These are phyloP conservation scores for Myriosclerotinia duriaeana DNA, from an alignment of 2,329 filamentous ascomycete species.

Conservation along the genomic window DNA sequence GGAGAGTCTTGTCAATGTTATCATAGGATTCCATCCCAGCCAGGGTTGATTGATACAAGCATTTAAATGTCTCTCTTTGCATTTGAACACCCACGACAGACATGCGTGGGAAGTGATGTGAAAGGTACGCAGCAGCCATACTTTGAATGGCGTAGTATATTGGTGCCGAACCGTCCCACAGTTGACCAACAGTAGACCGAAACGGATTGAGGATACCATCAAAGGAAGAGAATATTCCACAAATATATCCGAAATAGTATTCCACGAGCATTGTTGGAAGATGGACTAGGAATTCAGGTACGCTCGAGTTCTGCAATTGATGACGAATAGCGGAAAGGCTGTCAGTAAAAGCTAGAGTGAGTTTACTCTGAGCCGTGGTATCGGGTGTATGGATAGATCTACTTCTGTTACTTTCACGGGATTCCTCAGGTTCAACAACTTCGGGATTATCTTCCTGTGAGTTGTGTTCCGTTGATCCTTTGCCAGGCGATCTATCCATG, in stretches of 20 bases:
- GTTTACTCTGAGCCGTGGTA: background rate
- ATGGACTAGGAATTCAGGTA: slow-evolving; percentile 36
- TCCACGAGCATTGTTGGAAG: slow-evolving; percentile 56
- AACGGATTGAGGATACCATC: slow-evolving; percentile 63
- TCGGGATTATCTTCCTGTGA: background rate
- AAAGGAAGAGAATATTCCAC: slow-evolving; percentile 62
- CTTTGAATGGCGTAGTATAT: slow-evolving; percentile 62
- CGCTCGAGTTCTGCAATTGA: slow-evolving; percentile 34
- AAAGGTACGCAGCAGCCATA: slow-evolving; percentile 61
- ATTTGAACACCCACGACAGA: slow-evolving; percentile 50
- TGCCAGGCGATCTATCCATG: too few relatives aligned
- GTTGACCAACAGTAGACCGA: slow-evolving; percentile 55
- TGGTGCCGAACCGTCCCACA: slow-evolving; percentile 58
- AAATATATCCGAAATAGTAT: slow-evolving; percentile 64
- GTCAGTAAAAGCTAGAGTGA: slow-evolving; percentile 26
- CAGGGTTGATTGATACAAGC: slow-evolving; percentile 48
- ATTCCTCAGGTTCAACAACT: background rate
- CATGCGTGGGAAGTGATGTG: slow-evolving; percentile 57
- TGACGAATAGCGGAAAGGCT: slow-evolving; percentile 36
- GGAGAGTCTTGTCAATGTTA: slow-evolving; percentile 53
- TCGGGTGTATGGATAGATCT: background rate
- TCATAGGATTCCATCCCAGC: slow-evolving; percentile 49
- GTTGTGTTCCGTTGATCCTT: background rate
- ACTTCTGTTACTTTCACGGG: background rate
- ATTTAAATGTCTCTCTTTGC: slow-evolving; percentile 44